Base-by-base conservation (phyloP, 202 grass and related monocot species). In the Tripidium arundinaceum region DNA sequence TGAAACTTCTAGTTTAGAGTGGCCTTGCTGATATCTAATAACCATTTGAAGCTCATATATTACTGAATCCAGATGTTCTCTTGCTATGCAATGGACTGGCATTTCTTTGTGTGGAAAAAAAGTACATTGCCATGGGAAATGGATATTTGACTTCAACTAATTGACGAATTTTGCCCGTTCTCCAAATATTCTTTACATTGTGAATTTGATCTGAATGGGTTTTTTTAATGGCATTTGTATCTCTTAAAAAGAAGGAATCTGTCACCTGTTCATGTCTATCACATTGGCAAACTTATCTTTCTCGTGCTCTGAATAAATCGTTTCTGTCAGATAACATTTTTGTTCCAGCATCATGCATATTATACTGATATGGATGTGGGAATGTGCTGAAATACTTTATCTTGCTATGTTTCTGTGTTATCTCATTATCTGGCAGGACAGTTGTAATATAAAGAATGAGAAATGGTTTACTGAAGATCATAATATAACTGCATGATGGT, bases 321-420 rank as follows among this genome's bases (percentile, higher is more conserved):
- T 70, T 70, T 90, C 58, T 7, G 65, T 67, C 78, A 99, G 96
- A 64, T 86, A 69, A 58, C 16, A 18, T 52, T 28, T 65, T 45
- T 34, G 1, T 64, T 54, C 55, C 8, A 14, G 45, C 13, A 40
- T 37, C 3, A 37, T 70, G 57, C 27, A 65, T 81, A 65, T 43
- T 72, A 38, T 47, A 5, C 3, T 70, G 21, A 42, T 1, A 58
- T 62, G 25, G 4, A 72, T 81, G 0, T 83, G 15, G 26, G 12
- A 22, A 6, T 26, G 31, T 79, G n/a, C 19, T 26, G 0, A 78
- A 57, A 24, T 49, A 47, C 0, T 4, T 69, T 14, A n/a, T n/a
- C 11, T 5, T 75, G 5, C 19, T 37, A 34, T 29, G 36, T 69
- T 80, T 4, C 19, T 52, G 26, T 61, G 31, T 66, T 72, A 26